These are phyloP conservation scores for Alternaria sp. DNA, from an alignment of 2,329 filamentous ascomycete species.

Conservation along the genomic window DNA sequence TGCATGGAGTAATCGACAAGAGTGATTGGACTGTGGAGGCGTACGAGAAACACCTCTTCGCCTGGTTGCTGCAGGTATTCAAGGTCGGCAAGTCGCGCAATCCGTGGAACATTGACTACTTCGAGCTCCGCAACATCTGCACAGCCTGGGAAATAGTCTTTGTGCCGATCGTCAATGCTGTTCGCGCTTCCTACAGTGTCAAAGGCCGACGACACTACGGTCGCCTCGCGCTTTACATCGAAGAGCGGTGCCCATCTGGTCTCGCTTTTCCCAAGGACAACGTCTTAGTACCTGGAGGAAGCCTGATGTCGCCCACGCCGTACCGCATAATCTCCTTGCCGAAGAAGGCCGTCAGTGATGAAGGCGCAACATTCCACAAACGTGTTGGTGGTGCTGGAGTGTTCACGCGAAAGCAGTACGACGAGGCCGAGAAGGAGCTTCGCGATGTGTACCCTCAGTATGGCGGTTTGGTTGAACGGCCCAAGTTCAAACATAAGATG, in stretches of 20 bases:
- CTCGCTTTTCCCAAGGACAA: conserved; percentile 43
- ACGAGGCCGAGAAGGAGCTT: conserved; percentile 36
- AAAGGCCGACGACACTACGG: conserved; percentile 39
- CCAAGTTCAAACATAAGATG: conserved; percentile 36
- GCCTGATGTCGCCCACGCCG: conserved; percentile 26
- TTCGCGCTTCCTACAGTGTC: conserved; percentile 35
- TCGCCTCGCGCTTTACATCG: conserved; percentile 40
- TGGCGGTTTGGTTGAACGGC: conserved; percentile 39
- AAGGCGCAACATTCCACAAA: neutral
- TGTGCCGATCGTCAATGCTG: conserved; percentile 38
- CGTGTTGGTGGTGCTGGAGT: conserved; percentile 1
- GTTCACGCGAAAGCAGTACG: conserved; percentile 30
- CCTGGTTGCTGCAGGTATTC: conserved; percentile 42
- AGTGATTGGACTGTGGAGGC: conserved; percentile 32
- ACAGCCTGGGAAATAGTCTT: conserved; percentile 39
- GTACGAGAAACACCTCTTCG: conserved; percentile 42
- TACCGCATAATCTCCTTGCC: conserved; percentile 28
- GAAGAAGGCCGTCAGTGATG: neutral
- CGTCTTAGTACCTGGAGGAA: conserved; percentile 13
- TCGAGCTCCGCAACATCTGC: conserved; percentile 35
- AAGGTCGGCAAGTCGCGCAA: conserved; percentile 40
- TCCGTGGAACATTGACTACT: conserved; percentile 34
- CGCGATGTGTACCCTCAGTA: conserved; percentile 38
- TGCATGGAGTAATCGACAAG: conserved; percentile 34
- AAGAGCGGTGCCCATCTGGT: conserved; percentile 32